These are phyloP conservation scores for Trametes cinnabarina DNA, from an alignment of 768 basidiomycete genomes.

Conservation along the genomic window DNA sequence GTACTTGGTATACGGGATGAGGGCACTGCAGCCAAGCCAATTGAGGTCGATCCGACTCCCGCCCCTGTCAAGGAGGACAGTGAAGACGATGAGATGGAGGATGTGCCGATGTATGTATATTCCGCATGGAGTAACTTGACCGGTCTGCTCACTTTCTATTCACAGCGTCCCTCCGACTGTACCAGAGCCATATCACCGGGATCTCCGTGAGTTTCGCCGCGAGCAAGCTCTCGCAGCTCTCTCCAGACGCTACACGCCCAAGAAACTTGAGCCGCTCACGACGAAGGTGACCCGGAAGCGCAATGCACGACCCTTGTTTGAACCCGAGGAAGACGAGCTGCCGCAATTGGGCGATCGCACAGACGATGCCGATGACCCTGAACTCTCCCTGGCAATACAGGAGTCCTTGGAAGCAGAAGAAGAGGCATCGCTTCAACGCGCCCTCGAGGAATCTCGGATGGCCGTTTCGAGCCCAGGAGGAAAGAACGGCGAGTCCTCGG, in stretches of 20 bases:
- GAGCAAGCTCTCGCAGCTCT: slow-evolving; percentile 63
- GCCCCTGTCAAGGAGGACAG: slow-evolving; percentile 25
- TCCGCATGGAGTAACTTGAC: no score
- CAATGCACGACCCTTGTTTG: slow-evolving; percentile 50
- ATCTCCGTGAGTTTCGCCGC: slow-evolving; percentile 61
- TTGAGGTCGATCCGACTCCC: slow-evolving; percentile 72
- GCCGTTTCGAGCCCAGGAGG: background rate
- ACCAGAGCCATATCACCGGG: slow-evolving; percentile 45
- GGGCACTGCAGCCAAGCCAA: slow-evolving; percentile 82
- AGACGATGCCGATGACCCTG: slow-evolving; percentile 52
- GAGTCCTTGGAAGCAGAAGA: slow-evolving; percentile 52
- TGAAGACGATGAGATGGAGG: slow-evolving; percentile 62
- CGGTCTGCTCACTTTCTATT: background rate
- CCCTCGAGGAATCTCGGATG: slow-evolving; percentile 31
- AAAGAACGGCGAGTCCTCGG: slow-evolving; percentile 13
- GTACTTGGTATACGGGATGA: slow-evolving; percentile 87
- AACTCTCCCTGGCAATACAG: slow-evolving; percentile 59
- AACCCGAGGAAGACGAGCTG: slow-evolving; percentile 47
- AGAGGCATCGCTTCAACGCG: slow-evolving; percentile 26
- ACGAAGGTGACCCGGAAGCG: slow-evolving; percentile 37
- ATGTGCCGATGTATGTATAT: slow-evolving; percentile 61
- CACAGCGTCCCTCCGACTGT: background rate
- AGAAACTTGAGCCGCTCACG: slow-evolving; percentile 32
- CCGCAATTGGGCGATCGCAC: slow-evolving; percentile 20
- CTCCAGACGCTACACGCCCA: slow-evolving; percentile 45